Evolutionary conservation across 2,329 filamentous ascomycete species (phyloP), one percentile per base, ranked within the genome.

Genomic region (Endothia cerciana): DNA sequence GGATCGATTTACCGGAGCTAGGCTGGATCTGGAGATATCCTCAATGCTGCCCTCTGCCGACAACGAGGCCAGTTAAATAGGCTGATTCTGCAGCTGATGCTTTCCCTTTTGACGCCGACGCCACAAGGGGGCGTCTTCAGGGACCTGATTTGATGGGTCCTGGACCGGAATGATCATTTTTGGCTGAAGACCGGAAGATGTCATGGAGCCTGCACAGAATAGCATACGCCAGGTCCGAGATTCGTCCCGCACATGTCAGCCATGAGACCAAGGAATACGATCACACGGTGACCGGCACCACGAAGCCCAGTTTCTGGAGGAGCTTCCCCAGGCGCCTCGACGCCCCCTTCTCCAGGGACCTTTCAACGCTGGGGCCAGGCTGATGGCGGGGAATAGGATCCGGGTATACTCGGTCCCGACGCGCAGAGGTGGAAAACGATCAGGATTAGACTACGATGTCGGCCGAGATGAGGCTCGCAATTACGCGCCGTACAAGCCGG

Each of bases 1-100:
- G 66, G 66, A 57, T 56, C 66, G 64, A 58, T 63, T 57, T 63
- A 59, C 66, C 66, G 64, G 64, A 38, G 41, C 66, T 68, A 68
- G 40, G 49, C 64, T 57, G 15, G 59, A 68, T 49, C 15, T 28
- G 61, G 66, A 38, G 60, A 41, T 30, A 28, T 61, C 45, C 47
- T 59, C 49, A 45, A 56, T 49, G n/a, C 61, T 13, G 51, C 47
- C 13, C 60, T 57, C 66, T 60, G 64, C 60, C 66, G 51, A 30
- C 8, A 61, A 57, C 33, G 49, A 68, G 56, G 60, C 59, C 33
- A 43, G 51, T n/a, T 17, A 41, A 60, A 61, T 40, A 49, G 43
- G 58, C 61, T 68, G 57, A 66, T 65, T 38, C 28, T 62, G 33
- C 60, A 53, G 38, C 22, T 30, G 5, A 51, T 61, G 30, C 45